Evolutionary conservation across 179 eudicot species (phyloP).

Genomic region (Heliamphora pulchella): DNA sequence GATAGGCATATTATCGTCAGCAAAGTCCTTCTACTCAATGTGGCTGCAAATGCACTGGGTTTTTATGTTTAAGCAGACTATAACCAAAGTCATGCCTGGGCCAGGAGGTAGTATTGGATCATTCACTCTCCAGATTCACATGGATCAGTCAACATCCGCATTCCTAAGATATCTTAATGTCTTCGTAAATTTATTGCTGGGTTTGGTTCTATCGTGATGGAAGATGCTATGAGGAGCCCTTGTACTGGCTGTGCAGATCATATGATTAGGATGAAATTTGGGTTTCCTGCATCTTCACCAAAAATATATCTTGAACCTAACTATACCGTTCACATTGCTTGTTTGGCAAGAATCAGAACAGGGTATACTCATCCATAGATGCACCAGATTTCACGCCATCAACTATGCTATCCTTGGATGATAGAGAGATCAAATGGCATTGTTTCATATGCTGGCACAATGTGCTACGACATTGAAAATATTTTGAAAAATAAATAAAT

Average conservation of each 20-base stretch:
- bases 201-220: neutral
- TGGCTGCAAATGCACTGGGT: neutral
- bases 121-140: neutral
- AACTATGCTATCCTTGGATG: neutral
- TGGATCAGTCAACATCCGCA: neutral
- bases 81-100: neutral
- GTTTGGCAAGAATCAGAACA: neutral
- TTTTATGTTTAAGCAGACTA: neutral
- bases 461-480: neutral
- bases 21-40: too few species aligned
- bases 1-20: too few species aligned
- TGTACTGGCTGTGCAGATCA: neutral
- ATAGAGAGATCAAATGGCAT: neutral
- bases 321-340: neutral
- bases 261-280: neutral
- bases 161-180: neutral
- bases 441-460: neutral
- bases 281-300: neutral
- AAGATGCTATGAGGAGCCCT: neutral
- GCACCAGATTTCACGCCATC: neutral
- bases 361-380: neutral
- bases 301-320: neutral
- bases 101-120: neutral
- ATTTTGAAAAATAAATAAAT: neutral
- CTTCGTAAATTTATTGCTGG: neutral